A percentile compares a stretch with the other conserved stretches of the same genome.
phyloP scores from a whole-genome alignment of 768 basidiomycete genomes.

The Crassisporium funariophilum region DNA sequence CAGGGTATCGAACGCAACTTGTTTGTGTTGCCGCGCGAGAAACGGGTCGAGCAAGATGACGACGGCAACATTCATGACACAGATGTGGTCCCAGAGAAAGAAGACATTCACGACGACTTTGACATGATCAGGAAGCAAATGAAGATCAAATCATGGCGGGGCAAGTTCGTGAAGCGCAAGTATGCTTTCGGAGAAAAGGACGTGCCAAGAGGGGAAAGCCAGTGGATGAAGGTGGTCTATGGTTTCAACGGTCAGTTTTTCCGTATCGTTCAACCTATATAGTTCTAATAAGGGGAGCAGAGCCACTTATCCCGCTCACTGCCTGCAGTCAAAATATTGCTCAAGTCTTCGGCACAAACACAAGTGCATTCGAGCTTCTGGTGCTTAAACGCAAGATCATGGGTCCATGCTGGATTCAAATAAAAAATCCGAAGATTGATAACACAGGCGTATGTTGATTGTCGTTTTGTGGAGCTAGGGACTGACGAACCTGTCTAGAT shows the following conservation, averaged over 20 bases:
- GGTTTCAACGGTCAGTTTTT: constrained; percentile 72
- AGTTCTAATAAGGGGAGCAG: constrained; percentile 35
- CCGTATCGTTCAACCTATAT: neutral
- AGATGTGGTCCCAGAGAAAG: constrained; percentile 65
- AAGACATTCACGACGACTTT: constrained; percentile 81
- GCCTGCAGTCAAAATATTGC: constrained; percentile 83
- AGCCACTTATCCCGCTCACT: constrained; percentile 71
- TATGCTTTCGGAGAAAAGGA: constrained; percentile 91
- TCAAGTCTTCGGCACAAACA: constrained; percentile 88
- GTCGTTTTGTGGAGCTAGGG: neutral
- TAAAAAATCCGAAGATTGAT: constrained; percentile 76
- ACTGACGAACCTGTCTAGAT: constrained; percentile 48
- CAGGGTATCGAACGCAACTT: constrained; percentile 88
- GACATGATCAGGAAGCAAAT: constrained; percentile 72
- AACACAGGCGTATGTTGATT: constrained; percentile 68
- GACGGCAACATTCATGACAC: constrained; percentile 68
- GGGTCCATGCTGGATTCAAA: constrained; percentile 96
- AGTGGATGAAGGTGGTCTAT: constrained; percentile 95
- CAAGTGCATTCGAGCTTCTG: constrained; percentile 89
- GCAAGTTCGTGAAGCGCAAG: constrained; percentile 83
- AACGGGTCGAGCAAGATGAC: constrained; percentile 54
- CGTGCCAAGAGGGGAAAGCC: constrained; percentile 74
- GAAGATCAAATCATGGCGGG: constrained; percentile 75
- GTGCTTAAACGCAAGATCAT: constrained; percentile 97
- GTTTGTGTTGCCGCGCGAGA: constrained; percentile 78